Conservation (phyloP, 2,329 filamentous ascomycete genomes). For the Paecilomyces fulvus region DNA sequence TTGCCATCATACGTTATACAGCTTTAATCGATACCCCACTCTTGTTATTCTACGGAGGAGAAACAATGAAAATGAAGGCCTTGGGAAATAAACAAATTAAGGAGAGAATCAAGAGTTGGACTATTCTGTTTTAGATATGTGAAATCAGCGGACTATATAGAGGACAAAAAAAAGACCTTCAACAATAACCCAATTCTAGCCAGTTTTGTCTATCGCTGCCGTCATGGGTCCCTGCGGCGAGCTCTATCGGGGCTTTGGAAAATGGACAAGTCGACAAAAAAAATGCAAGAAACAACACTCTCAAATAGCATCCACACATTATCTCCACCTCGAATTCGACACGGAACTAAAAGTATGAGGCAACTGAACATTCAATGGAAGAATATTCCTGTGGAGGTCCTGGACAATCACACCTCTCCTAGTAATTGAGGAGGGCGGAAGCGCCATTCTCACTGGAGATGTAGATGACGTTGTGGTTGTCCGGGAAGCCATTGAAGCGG, state of each 20-base stretch:
- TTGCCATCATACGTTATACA: neutral
- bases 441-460: slow-evolving; percentile 90
- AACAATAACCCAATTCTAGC: neutral
- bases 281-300: neutral
- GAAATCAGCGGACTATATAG: neutral
- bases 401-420: slow-evolving; percentile 1
- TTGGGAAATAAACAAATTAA: slow-evolving; percentile 1
- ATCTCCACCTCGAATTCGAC: neutral
- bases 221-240: neutral
- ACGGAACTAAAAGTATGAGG: neutral
- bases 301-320: neutral
- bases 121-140: neutral
- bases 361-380: neutral
- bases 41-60: neutral
- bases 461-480: slow-evolving; percentile 87
- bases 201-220: neutral
- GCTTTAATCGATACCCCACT: neutral
- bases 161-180: neutral
- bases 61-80: neutral
- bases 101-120: neutral
- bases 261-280: slow-evolving; percentile 1
- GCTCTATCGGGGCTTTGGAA: neutral
- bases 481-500: slow-evolving; percentile 93
- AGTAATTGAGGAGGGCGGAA: slow-evolving; percentile 56
- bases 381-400: neutral